Base-by-base conservation (phyloP, 768 basidiomycete species). In the Hygrophoropsis aurantiaca region DNA sequence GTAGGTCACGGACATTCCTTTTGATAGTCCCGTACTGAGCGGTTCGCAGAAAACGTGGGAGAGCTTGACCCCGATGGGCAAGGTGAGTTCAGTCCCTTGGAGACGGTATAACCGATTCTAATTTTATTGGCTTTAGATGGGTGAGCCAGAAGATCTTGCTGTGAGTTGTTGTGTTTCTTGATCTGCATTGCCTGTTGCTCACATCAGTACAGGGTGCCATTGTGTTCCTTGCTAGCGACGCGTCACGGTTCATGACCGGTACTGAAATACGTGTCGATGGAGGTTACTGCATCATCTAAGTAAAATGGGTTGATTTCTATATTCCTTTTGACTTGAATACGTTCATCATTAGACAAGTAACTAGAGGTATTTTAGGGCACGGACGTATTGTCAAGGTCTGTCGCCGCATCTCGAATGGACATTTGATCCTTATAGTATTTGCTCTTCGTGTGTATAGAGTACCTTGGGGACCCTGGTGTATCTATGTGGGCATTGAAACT, bases 111-210 rank as follows among this genome's bases (percentile, higher is more conserved):
- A n/a, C 30, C 11, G 8, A 40, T 49, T 38, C 47, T 59, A 25
- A 61, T 50, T 9, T 45, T 44, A 16, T 13, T n/a, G 21, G 49
- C 34, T 26, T 19, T 52, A 89, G 87, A 82, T 97, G 79, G 94
- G 91, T 41, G 85, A 94, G 51, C 94, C 94, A 9, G 90, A 94
- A 54, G 95, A 98, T 60, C 73, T 95, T 51, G 82, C 91, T 54
- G 90, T 85, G 55, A 21, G 79, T 70, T 27, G 47, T 20, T 18
- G 32, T 46, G 23, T 23, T 39, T 45, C 18, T 3, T 36, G 19
- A 11, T 11, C 40, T 13, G 27, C 27, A 30, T 30, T 30, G 16
- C 20, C 18, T 39, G 9, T 5, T 32, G 33, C 39, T 57, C 23
- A 51, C 47, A 40, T 45, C 24, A 20, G 33, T 50, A 16, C 60